A percentile compares a stretch with the other conserved stretches of the same genome.
phyloP scores from a whole-genome alignment of 2,329 filamentous ascomycete genomes.

The Paecilomyces sp. region DNA sequence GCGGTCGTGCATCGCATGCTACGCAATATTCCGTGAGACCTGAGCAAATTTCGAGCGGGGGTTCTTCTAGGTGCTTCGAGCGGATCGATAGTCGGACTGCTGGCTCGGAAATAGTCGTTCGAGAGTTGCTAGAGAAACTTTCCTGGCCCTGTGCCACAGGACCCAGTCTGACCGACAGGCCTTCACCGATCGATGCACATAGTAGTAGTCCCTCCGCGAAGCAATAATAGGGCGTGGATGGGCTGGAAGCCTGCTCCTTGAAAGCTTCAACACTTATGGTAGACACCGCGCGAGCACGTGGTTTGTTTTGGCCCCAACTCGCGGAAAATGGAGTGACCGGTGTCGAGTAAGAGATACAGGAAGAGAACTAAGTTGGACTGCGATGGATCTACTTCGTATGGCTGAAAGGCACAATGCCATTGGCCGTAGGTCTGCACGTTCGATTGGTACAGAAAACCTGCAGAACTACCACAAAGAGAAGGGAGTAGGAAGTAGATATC shows the following conservation, averaged over 20 bases:
- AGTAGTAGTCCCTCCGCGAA: no score
- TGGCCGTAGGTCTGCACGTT: not conserved
- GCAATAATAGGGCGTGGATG: no score
- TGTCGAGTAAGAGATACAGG: not conserved
- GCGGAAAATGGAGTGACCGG: not conserved
- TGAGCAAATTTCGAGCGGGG: not conserved
- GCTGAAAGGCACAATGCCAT: not conserved
- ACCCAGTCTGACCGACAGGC: not conserved
- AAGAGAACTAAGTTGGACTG: not conserved
- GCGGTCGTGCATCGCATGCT: not conserved
- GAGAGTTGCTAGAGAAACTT: not conserved
- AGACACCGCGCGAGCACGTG: not conserved
- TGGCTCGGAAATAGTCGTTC: not conserved
- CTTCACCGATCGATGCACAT: no score
- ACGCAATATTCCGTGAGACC: not conserved
- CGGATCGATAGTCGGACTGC: not conserved
- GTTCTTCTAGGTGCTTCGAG: not conserved
- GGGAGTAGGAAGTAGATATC: not conserved
- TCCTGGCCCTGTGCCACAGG: not conserved
- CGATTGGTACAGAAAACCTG: not conserved
- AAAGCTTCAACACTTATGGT: not conserved
- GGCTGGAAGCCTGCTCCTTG: not conserved
- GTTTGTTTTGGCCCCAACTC: not conserved
- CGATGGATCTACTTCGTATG: not conserved
- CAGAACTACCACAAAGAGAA: not conserved